Evolutionary conservation across 257 asterid species (phyloP), one percentile per base, ranked within the genome.

Genomic region (Nicotiana obtusifolia): DNA sequence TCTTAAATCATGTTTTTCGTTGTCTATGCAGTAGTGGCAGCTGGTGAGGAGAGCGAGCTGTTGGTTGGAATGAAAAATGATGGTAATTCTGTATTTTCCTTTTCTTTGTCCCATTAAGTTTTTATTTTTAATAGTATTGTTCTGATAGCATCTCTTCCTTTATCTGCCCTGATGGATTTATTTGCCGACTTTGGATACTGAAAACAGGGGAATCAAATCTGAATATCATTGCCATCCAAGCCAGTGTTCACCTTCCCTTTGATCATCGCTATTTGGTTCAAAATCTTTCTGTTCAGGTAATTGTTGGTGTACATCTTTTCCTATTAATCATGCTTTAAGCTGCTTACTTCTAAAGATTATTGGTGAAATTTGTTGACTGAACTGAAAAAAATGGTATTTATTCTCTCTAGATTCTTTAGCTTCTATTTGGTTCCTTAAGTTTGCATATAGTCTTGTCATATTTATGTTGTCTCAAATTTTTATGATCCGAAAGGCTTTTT

Each of bases 31-130:
- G 99, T 81, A 79, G 86, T 93, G 67, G 83, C 76, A 33, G 98
- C 98, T 37, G 99, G 99, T 10, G 98, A 90, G 90, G 98, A 96
- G 80, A 87, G 92, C 54, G 98, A 93, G 84, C 94, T 96, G 82
- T 84, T 96, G 11, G 98, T 94, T 88, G 99, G 99, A 82, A 78
- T 96, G 30, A 91, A 93, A 87, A 92, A 96, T 84, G 97, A 92
- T n/a, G 98, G 99, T 96, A 94, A 80, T 83, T 54, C 75, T 86
- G 67, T 76, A 66, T 22, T 44, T 81, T 84, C 53, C 77, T 78
- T 35, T 28, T 61, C 15, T 64, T 28, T 71, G 69, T 16, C 30
- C 47, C 17, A 62, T 35, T 44, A 64, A 4, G 56, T 67, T 52
- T 52, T 83, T 15, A 73, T 47, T 24, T 47, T 47, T 59, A 24